phyloP scores from a whole-genome alignment of 768 basidiomycete species.

The Mycena pura region DNA sequence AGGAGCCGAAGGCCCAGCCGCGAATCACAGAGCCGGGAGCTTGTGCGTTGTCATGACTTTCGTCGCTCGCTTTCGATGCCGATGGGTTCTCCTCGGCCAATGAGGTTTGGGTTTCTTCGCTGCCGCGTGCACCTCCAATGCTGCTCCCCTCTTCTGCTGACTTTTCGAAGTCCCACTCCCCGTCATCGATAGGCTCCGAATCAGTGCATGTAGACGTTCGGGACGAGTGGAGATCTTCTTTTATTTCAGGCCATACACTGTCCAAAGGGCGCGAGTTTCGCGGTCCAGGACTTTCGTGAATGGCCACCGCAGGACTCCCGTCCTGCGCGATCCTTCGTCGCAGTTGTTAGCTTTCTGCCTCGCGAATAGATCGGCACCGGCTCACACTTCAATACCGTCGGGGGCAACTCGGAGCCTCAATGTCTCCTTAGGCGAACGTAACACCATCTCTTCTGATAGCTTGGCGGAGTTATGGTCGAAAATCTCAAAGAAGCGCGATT shows the following conservation, averaged over 20 bases:
- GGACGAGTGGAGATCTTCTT: neutral
- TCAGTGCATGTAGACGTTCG: neutral
- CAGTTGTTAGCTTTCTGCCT: neutral
- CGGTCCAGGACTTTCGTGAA: conserved; percentile 3
- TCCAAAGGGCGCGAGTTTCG: conserved; percentile 7
- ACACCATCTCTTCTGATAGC: conserved; percentile 12
- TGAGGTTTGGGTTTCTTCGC: neutral
- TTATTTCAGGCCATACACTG: conserved; percentile 11
- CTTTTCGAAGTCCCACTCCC: conserved; percentile 15
- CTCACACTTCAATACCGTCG: conserved; percentile 21
- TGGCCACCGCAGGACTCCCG: neutral
- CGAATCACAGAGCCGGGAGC: neutral
- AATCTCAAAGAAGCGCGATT: no score
- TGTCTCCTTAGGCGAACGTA: neutral
- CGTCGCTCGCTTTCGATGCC: neutral
- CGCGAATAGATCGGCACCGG: neutral
- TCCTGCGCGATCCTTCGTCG: neutral
- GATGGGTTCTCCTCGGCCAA: no score
- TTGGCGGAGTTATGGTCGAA: neutral
- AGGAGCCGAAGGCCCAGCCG: neutral
- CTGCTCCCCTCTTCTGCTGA: neutral
- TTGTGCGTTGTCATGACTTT: neutral
- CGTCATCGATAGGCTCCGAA: neutral
- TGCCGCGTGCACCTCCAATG: no score
- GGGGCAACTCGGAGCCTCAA: conserved; percentile 15